Conservation (phyloP, 1,284 basidiomycete genomes). For the Porogramme epimiltina region DNA sequence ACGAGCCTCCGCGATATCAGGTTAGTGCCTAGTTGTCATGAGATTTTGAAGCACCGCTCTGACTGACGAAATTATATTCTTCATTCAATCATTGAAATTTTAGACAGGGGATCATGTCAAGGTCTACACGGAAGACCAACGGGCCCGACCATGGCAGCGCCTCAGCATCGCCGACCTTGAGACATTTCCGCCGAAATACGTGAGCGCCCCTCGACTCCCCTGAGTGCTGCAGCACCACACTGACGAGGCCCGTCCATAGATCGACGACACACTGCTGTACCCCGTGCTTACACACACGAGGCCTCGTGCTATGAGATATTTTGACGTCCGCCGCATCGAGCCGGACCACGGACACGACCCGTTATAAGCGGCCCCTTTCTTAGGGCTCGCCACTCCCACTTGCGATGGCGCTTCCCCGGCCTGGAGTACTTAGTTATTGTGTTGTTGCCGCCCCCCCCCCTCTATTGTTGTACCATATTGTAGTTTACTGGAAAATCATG, state of each 20-base stretch:
- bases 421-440: too few relatives aligned
- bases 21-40: not conserved
- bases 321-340: not conserved
- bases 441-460: too few relatives aligned
- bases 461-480: too few relatives aligned
- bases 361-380: too few relatives aligned
- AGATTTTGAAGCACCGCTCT: too few relatives aligned
- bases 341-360: too few relatives aligned
- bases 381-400: too few relatives aligned
- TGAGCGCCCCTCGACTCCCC: not conserved
- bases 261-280: not conserved
- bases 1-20: not conserved
- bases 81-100: not conserved
- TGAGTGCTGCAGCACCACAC: not conserved
- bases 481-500: too few relatives aligned
- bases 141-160: not conserved
- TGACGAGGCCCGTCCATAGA: too few relatives aligned
- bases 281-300: slow-evolving; percentile 6
- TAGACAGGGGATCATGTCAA: slow-evolving; percentile 7
- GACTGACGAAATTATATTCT: too few relatives aligned
- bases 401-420: too few relatives aligned
- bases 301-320: slow-evolving; percentile 4
- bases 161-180: slow-evolving; percentile 7
- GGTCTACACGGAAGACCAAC: not conserved
- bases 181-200: slow-evolving; percentile 2